Evolutionary conservation across 129 eudicot genomes (phyloP).

Genomic region (Apium graveolens): DNA sequence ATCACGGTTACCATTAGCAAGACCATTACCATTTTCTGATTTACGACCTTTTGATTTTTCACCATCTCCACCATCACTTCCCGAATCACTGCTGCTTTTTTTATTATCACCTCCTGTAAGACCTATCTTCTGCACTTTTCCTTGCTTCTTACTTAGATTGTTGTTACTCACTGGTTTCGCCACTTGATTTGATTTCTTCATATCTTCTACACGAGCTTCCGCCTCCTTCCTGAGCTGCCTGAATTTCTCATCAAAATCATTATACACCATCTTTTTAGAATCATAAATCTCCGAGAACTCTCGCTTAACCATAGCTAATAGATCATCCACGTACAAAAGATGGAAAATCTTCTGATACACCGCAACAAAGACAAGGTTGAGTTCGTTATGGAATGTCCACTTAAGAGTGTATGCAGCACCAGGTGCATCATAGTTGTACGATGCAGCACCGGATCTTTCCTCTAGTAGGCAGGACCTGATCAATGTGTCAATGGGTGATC

Average conservation of each 20-base stretch:
- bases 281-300: constrained; percentile 78
- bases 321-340: constrained; percentile 86
- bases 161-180: constrained; percentile 40
- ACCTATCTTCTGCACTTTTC: constrained; percentile 39
- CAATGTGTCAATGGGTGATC: constrained; percentile 76
- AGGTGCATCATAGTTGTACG: constrained; percentile 78
- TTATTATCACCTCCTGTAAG: constrained; percentile 54
- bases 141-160: constrained; percentile 52
- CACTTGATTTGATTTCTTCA: constrained; percentile 71
- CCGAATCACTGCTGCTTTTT: constrained; percentile 41
- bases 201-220: constrained; percentile 76
- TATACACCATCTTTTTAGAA: constrained; percentile 55
- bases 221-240: constrained; percentile 89
- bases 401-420: constrained; percentile 90
- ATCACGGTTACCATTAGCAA: constrained; percentile 26
- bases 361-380: constrained; percentile 89
- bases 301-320: constrained; percentile 79
- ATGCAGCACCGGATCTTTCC: constrained; percentile 87
- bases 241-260: constrained; percentile 75
- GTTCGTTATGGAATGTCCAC: constrained; percentile 94
- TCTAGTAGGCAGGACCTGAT: constrained; percentile 91
- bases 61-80: constrained; percentile 47
- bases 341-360: constrained; percentile 86
- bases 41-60: constrained; percentile 23
- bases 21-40: constrained; percentile 61